A percentile compares a stretch with the other conserved stretches of the same genome.
phyloP scores from a whole-genome alignment of 2,329 filamentous ascomycete species.

The Diaporthe sp. region DNA sequence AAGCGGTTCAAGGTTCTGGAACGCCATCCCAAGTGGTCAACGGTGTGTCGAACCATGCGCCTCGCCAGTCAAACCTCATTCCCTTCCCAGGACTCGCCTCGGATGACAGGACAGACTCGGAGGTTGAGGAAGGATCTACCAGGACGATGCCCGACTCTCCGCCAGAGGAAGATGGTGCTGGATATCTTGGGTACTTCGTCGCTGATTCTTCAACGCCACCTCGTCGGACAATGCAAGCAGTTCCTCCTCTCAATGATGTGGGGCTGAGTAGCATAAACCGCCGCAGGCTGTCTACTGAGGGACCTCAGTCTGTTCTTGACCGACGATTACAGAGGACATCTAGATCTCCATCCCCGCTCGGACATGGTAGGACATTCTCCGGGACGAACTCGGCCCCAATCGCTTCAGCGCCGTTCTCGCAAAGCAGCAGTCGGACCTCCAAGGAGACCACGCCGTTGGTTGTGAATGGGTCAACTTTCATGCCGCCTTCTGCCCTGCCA shows the following conservation, averaged over 20 bases:
- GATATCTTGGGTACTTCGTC: slow-evolving; percentile 56
- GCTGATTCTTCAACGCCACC: slow-evolving; percentile 49
- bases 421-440: slow-evolving; percentile 50
- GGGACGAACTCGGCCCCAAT: slow-evolving; percentile 58
- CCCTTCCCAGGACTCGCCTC: slow-evolving; percentile 69
- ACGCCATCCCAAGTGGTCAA: slow-evolving; percentile 53
- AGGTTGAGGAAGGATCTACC: slow-evolving; percentile 61
- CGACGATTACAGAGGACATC: slow-evolving; percentile 67
- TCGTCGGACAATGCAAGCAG: slow-evolving; percentile 52
- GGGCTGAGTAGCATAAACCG: slow-evolving; percentile 56
- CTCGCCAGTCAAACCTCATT: slow-evolving; percentile 63
- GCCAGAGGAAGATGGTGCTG: slow-evolving; percentile 61
- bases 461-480: slow-evolving; percentile 58
- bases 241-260: slow-evolving; percentile 64
- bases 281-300: slow-evolving; percentile 65
- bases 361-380: slow-evolving; percentile 63
- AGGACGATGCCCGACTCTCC: slow-evolving; percentile 59
- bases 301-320: slow-evolving; percentile 68
- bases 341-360: slow-evolving; percentile 69
- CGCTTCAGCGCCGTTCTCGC: slow-evolving; percentile 56
- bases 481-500: slow-evolving; percentile 46
- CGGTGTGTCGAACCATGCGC: slow-evolving; percentile 52
- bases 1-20: slow-evolving; percentile 49
- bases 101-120: slow-evolving; percentile 63
- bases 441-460: slow-evolving; percentile 55